These are phyloP conservation scores for Malus asiatica DNA, from an alignment of 306 rosid genomes.

Conservation along the genomic window DNA sequence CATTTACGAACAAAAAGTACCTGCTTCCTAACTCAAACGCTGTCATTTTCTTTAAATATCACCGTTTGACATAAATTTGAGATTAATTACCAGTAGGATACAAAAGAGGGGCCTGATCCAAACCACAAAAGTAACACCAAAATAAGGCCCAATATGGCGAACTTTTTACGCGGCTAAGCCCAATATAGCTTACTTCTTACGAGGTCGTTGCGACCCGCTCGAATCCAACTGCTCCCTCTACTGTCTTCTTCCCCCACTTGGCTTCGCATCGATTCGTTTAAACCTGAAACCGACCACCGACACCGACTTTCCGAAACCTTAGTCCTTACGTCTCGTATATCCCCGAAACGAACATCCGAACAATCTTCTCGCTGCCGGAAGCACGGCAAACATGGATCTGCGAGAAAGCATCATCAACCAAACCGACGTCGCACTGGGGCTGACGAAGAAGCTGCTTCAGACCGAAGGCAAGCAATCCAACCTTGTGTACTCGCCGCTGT, in stretches of 20 bases:
- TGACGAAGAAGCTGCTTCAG: constrained; percentile 43
- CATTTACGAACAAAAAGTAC: too few species aligned
- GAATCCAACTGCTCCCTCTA: background rate
- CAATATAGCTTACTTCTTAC: background rate
- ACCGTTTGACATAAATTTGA: background rate
- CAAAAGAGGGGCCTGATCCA: constrained; percentile 66
- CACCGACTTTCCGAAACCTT: background rate
- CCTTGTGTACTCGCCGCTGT: constrained; percentile 66
- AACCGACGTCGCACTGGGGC: constrained; percentile 37
- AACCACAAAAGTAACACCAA: constrained; percentile 56
- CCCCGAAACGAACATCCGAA: background rate
- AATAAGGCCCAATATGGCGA: background rate
- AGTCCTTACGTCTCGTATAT: background rate
- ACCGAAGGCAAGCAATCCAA: constrained; percentile 33
- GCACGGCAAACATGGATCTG: constrained; percentile 42
- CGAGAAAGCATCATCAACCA: constrained; percentile 41
- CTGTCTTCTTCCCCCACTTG: background rate
- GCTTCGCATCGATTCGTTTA: background rate
- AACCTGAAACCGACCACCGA: background rate
- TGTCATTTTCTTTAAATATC: background rate
- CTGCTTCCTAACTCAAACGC: background rate
- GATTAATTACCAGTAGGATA: constrained; percentile 40
- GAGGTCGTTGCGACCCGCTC: too few species aligned
- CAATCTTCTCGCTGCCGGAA: background rate
- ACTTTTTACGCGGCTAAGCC: background rate